These are phyloP conservation scores for Arthroderma uncinatum DNA, from an alignment of 2,329 filamentous ascomycete species.

Conservation along the genomic window DNA sequence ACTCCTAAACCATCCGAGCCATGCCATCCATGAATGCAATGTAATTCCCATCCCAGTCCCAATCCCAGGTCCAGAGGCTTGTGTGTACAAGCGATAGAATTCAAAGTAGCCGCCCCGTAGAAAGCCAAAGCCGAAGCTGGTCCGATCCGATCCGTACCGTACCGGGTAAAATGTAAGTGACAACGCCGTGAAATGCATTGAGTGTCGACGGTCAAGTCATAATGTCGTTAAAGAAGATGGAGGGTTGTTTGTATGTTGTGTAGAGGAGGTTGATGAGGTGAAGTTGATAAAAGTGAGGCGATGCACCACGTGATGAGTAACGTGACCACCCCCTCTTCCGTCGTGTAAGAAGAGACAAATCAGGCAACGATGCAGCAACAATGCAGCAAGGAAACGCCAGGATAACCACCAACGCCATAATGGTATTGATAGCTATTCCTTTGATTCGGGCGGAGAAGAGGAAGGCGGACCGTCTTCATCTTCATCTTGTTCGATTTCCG, in stretches of 20 bases:
- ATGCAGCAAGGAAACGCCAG: neutral
- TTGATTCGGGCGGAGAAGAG: neutral
- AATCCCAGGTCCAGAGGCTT: neutral
- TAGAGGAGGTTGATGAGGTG: neutral
- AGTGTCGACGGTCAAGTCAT: slow-evolving; percentile 5
- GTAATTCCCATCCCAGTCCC: neutral
- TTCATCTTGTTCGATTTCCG: neutral
- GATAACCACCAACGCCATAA: neutral
- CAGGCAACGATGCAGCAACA: neutral
- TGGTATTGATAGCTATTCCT: neutral
- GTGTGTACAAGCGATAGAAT: neutral
- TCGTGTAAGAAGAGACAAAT: neutral
- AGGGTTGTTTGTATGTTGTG: neutral
- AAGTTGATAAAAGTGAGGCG: neutral
- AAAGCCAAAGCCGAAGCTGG: neutral
- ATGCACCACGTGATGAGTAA: neutral
- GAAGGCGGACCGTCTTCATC: neutral
- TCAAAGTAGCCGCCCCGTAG: neutral
- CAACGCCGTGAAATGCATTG: slow-evolving; percentile 4
- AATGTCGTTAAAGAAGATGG: neutral
- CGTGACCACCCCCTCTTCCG: neutral
- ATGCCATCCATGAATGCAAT: neutral
- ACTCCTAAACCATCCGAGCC: neutral
- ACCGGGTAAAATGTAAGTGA: neutral
- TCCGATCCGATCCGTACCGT: neutral